Base-by-base conservation (phyloP, 352 stramenopile genomes). In the Globisporangium echinulatum region DNA sequence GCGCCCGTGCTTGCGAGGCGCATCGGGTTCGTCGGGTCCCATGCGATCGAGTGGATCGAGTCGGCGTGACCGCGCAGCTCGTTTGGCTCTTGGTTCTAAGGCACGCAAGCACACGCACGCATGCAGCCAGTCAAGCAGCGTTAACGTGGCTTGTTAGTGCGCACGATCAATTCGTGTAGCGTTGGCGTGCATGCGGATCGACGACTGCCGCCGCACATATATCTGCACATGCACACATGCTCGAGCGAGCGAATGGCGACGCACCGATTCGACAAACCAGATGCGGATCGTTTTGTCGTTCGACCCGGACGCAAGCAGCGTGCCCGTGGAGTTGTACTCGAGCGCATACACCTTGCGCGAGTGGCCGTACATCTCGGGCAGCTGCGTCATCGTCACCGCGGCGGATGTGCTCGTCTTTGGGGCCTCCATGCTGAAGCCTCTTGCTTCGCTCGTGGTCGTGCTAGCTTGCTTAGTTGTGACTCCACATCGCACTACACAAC, bases 231-330 rank as follows among this genome's bases (percentile, higher is more conserved):
- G 2, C 13, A 49, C 5, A 38, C 37, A 61, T 44, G 36, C 36
- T 15, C 25, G 25, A 33, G 25, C 2, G 25, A 33, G 25, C 25
- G 25, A 33, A 33, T 33, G 25, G 25, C 11, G n/a, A 65, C 79
- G 58, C 60, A 89, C 81, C 38, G 73, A 74, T 51, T 66, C 64
- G 14, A 80, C 64, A 60, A 83, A 71, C 85, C 85, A 94, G 52
- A 94, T 70, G 61, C 85, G 85, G 59, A 94, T 83, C 36, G 79
- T 88, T 54, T 75, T 79, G 65, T 94, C 85, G 52, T 82, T 88
- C 13, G 77, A 92, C 46, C 85, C 85, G 2, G 85, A 92, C n/a
- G 82, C 85, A 52, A 94, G 64, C 62, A 85, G 74, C 52, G 78
- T 68, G 10, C 85, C 85, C 36, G 79, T 75, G 39, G 61, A 70